Evolutionary conservation across 202 grass and related monocot species (phyloP).

Genomic region (Setaria viridis): DNA sequence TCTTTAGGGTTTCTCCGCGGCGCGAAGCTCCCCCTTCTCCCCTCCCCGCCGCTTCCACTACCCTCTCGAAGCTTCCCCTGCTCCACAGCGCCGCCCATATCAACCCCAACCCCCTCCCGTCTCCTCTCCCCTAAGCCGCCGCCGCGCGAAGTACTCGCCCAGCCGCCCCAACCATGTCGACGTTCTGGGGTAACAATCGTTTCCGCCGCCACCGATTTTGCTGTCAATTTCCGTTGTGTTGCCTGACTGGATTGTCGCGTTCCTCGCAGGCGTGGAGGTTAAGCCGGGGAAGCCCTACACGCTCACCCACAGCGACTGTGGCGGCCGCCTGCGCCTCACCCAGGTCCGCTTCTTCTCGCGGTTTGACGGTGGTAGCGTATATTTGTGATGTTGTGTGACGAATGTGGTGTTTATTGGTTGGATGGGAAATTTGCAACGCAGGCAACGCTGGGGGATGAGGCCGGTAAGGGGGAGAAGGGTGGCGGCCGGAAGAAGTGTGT

Average conservation of each 20-base stretch:
- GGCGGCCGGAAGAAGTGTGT: constrained; percentile 35
- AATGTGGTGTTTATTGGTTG: background rate
- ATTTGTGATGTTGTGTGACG: background rate
- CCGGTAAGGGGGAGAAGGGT: constrained; percentile 42
- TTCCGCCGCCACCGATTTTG: background rate
- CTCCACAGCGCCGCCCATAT: background rate
- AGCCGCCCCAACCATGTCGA: constrained; percentile 46
- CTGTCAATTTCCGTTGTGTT: background rate
- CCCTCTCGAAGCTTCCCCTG: constrained; percentile 40
- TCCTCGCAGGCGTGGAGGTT: constrained; percentile 65
- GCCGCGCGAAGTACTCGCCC: background rate
- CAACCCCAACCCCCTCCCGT: background rate
- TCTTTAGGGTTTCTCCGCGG: constrained; percentile 57
- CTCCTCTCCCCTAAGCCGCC: background rate
- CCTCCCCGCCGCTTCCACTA: constrained; percentile 8
- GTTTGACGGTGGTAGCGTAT: background rate
- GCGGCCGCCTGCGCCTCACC: constrained; percentile 71
- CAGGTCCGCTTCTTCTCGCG: constrained; percentile 47
- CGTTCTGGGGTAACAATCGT: constrained; percentile 74
- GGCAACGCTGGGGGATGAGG: constrained; percentile 64
- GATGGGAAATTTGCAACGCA: constrained; percentile 12
- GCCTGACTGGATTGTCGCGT: background rate
- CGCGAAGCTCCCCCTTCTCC: background rate
- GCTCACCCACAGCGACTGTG: constrained; percentile 38
- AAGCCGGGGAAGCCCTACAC: constrained; percentile 85